Conservation (phyloP, 73 alveolate species). For the Paramecium tetraurelia region DNA sequence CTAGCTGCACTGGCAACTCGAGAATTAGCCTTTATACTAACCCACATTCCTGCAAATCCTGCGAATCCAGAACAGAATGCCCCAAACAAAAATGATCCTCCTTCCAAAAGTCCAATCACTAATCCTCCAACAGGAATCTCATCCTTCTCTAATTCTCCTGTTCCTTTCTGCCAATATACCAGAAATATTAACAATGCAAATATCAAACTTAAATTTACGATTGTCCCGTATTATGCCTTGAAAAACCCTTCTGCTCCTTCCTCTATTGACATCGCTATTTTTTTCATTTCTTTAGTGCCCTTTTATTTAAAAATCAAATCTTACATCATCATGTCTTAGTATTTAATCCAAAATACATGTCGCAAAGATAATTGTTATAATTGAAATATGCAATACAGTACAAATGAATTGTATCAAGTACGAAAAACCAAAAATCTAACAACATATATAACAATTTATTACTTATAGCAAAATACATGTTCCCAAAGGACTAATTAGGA, state of each 20-base stretch:
- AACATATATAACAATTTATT: background rate
- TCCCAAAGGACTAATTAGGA: constrained; percentile 8
- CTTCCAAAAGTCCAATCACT: constrained; percentile 66
- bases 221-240: constrained; percentile 79
- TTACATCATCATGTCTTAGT: constrained; percentile 13
- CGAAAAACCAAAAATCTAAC: background rate
- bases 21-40: constrained; percentile 79
- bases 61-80: constrained; percentile 80
- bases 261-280: constrained; percentile 69
- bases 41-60: constrained; percentile 91
- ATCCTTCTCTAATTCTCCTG: constrained; percentile 45
- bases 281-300: constrained; percentile 77
- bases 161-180: constrained; percentile 66
- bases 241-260: constrained; percentile 89
- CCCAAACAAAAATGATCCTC: constrained; percentile 73
- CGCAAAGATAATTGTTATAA: background rate
- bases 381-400: constrained; percentile 16
- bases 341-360: background rate
- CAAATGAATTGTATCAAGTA: background rate
- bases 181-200: constrained; percentile 62
- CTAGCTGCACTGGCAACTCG: constrained; percentile 85
- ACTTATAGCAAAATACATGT: constrained; percentile 2
- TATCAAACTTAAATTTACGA: constrained; percentile 65
- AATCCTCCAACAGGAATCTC: constrained; percentile 64
- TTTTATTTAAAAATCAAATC: background rate